A percentile compares a stretch with the other conserved stretches of the same genome.
Conservation (phyloP, 129 eudicot genomes). For the Centella asiatica region DNA sequence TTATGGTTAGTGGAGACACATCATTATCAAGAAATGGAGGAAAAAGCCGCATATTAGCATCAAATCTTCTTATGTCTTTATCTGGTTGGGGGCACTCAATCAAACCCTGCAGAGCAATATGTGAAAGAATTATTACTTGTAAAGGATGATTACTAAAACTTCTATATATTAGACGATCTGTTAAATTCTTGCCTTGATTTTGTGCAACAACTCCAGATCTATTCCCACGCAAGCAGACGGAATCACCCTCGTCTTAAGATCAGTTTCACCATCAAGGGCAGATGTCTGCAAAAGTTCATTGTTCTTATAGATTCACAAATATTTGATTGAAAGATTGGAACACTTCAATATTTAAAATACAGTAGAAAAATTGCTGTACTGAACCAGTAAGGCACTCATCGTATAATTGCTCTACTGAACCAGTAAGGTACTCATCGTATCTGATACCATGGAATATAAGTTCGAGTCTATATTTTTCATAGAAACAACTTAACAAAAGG, state of each 20-base stretch:
- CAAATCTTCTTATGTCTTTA: constrained; percentile 90
- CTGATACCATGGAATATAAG: no score
- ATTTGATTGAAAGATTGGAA: no score
- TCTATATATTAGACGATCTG: constrained; percentile 9
- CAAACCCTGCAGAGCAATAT: constrained; percentile 59
- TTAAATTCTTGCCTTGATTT: constrained; percentile 73
- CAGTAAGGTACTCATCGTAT: no score
- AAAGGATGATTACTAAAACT: constrained; percentile 12
- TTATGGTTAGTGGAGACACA: constrained; percentile 81
- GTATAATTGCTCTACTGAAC: no score
- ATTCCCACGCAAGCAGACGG: constrained; percentile 98
- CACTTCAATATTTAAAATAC: no score
- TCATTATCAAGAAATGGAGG: constrained; percentile 98
- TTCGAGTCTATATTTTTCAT: no score
- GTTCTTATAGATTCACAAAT: no score
- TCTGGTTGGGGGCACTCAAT: constrained; percentile 94
- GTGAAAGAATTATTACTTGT: not conserved
- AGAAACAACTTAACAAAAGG: no score
- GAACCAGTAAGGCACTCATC: no score
- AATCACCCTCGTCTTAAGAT: constrained; percentile 82
- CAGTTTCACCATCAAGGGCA: constrained; percentile 98
- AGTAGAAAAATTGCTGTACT: no score
- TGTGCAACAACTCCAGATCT: constrained; percentile 83
- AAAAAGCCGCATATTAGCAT: constrained; percentile 89
- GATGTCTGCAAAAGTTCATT: constrained; percentile 81